phyloP scores from a whole-genome alignment of 1,139 yeast species.

The Suhomyces chickasaworum region DNA sequence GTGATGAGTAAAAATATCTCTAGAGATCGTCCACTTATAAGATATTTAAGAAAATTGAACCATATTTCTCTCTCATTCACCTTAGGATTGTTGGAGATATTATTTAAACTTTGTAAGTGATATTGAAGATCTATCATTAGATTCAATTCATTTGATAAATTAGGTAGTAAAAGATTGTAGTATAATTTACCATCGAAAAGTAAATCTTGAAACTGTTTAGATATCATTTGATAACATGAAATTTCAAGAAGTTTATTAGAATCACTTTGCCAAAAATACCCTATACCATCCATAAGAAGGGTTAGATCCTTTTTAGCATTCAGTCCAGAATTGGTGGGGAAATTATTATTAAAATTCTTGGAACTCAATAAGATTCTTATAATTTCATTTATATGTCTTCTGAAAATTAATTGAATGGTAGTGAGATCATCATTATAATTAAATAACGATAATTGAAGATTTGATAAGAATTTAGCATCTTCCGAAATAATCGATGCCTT shows the following conservation, averaged over 20 bases:
- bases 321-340: constrained; percentile 20
- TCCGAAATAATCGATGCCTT: constrained; percentile 46
- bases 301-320: constrained; percentile 24
- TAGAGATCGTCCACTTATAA: constrained; percentile 47
- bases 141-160: constrained; percentile 44
- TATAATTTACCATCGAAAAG: constrained; percentile 36
- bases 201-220: constrained; percentile 41
- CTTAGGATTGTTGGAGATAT: constrained; percentile 19
- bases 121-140: constrained; percentile 49
- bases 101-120: constrained; percentile 42
- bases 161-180: constrained; percentile 41
- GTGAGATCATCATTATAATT: constrained; percentile 52
- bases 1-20: constrained; percentile 46
- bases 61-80: constrained; percentile 44
- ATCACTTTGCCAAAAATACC: constrained; percentile 49
- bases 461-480: constrained; percentile 50
- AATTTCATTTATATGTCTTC: constrained; percentile 51
- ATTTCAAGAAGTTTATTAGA: constrained; percentile 44
- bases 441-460: constrained; percentile 45
- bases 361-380: constrained; percentile 44
- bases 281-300: constrained; percentile 45
- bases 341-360: constrained; percentile 35
- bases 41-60: constrained; percentile 46
- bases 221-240: constrained; percentile 45
- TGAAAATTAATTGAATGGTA: constrained; percentile 48